phyloP scores from a whole-genome alignment of 169 alveolate species.

The Plasmodium inui region DNA sequence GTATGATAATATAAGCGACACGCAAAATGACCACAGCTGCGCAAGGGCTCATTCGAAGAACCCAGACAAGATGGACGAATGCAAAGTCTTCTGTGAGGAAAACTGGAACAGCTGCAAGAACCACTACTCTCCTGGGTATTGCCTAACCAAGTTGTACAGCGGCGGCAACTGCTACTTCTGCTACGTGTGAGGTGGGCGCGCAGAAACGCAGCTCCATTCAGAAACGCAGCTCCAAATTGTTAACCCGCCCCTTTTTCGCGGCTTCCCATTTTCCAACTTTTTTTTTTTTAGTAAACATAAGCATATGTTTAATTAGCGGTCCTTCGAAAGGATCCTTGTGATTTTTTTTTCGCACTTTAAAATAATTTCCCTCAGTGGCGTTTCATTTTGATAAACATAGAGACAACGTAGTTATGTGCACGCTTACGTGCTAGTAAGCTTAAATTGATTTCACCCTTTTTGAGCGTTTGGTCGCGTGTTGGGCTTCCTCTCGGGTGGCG shows the following conservation, averaged over 20 bases:
- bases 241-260: not conserved
- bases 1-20: constrained; percentile 13
- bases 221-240: not conserved
- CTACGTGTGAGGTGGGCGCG: constrained; percentile 9
- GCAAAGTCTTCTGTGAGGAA: constrained; percentile 25
- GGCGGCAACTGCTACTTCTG: constrained; percentile 22
- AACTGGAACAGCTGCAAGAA: constrained; percentile 20
- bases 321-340: not conserved
- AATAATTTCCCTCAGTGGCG: not conserved
- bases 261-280: not conserved
- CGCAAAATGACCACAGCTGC: constrained; percentile 8
- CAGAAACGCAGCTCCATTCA: not conserved
- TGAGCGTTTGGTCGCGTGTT: not conserved
- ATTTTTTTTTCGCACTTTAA: not conserved
- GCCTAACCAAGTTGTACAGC: not conserved
- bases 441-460: not conserved
- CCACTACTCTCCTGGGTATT: constrained; percentile 32
- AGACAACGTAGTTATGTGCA: not conserved
- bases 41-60: constrained; percentile 14
- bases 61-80: constrained; percentile 2
- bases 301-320: not conserved
- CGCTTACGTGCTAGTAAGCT: not conserved
- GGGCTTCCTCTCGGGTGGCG: not conserved
- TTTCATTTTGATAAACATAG: not conserved
- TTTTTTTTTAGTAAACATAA: not conserved